A percentile compares a stretch with the other conserved stretches of the same genome.
Conservation (phyloP, 139 green algal species). For the Chlamydomonas schloesseri region DNA sequence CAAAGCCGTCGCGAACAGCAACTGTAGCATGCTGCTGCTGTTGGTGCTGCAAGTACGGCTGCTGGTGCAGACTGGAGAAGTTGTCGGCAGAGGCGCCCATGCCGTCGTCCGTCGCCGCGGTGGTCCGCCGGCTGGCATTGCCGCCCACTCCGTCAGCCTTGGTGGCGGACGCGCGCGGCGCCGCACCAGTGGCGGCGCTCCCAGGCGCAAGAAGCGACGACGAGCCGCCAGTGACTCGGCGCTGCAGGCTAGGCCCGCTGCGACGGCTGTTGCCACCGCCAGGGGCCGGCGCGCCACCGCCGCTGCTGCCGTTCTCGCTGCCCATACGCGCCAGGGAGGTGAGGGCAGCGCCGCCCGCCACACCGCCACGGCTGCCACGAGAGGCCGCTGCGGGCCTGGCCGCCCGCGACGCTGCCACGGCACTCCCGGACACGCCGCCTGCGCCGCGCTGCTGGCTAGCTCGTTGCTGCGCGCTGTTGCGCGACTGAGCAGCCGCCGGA, state of each 20-base stretch:
- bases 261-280: neutral
- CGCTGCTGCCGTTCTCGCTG: neutral
- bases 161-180: neutral
- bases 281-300: neutral
- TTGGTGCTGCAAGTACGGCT: neutral
- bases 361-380: neutral
- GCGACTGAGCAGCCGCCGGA: too few relatives aligned
- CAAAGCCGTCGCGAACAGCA: neutral
- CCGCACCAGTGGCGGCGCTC: too few relatives aligned
- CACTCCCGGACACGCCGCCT: too few relatives aligned
- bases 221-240: neutral
- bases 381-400: too few relatives aligned
- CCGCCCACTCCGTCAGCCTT: neutral
- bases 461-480: too few relatives aligned
- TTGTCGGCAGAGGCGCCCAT: conserved; percentile 16
- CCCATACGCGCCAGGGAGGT: conserved; percentile 18
- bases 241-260: too few relatives aligned
- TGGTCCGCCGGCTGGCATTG: too few relatives aligned
- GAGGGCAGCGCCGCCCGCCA: neutral
- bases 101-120: neutral
- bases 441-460: too few relatives aligned
- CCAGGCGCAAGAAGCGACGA: too few relatives aligned
- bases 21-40: neutral
- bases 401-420: too few relatives aligned
- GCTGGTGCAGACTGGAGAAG: neutral